These are phyloP conservation scores for Colletotrichum sublineola DNA, from an alignment of 2,329 filamentous ascomycete species.

Conservation along the genomic window DNA sequence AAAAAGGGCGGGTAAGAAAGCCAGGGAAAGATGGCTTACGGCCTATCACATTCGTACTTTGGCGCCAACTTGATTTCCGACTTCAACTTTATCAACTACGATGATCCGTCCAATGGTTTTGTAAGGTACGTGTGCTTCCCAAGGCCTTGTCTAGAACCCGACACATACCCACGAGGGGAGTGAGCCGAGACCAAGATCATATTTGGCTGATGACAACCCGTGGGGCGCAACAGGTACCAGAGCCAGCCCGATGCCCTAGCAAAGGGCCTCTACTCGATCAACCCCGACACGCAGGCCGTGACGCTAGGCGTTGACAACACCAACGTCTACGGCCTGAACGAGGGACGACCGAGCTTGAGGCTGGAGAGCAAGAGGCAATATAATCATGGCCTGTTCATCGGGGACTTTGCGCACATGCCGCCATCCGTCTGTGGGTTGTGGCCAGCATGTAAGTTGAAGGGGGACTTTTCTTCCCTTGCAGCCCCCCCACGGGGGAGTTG, in stretches of 20 bases:
- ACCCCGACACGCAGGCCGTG: conserved; percentile 57
- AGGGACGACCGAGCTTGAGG: conserved; percentile 72
- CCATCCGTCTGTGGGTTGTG: conserved; percentile 77
- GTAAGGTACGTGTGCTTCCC: conserved; percentile 68
- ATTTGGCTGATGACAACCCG: background rate
- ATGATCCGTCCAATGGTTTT: conserved; percentile 76
- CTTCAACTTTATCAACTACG: conserved; percentile 64
- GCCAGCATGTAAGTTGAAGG: conserved; percentile 71
- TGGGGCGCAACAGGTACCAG: conserved; percentile 55
- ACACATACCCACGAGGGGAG: background rate
- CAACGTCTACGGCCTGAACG: conserved; percentile 52
- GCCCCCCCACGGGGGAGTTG: too few relatives aligned
- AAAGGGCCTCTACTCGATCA: conserved; percentile 57
- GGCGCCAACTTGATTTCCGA: conserved; percentile 59
- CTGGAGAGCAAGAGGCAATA: conserved; percentile 75
- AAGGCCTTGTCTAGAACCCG: background rate
- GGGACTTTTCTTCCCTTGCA: background rate
- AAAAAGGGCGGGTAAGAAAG: background rate
- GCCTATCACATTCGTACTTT: conserved; percentile 58
- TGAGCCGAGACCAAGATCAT: background rate
- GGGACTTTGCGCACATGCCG: conserved; percentile 82
- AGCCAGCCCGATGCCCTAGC: conserved; percentile 55
- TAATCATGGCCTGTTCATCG: conserved; percentile 76
- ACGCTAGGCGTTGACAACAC: conserved; percentile 60
- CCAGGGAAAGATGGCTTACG: conserved; percentile 50